These are phyloP conservation scores for Malassezia slooffiae DNA, from an alignment of 1,284 basidiomycete genomes.

Conservation along the genomic window DNA sequence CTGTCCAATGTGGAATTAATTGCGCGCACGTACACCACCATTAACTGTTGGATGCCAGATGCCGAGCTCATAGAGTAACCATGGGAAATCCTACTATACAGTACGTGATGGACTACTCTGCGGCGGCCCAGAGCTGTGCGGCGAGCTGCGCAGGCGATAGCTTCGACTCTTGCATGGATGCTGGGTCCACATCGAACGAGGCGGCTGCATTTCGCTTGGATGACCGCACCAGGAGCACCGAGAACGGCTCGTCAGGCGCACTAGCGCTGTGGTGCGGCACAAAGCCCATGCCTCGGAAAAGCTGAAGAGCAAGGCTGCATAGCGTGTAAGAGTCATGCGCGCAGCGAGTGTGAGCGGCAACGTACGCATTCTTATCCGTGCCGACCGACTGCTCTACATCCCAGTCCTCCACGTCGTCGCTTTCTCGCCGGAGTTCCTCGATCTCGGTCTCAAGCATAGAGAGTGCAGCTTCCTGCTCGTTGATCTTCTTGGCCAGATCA, in stretches of 20 bases:
- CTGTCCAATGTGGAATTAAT: background rate
- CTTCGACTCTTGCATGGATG: conserved; percentile 14
- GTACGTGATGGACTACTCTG: too few relatives aligned
- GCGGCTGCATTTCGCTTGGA: conserved; percentile 26
- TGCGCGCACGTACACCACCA: background rate
- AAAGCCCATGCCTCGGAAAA: conserved; percentile 31
- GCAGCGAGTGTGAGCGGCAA: background rate
- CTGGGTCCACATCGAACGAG: conserved; percentile 23
- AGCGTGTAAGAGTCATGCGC: too few relatives aligned
- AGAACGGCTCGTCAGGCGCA: conserved; percentile 11
- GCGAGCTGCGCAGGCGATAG: conserved; percentile 22
- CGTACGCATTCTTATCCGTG: conserved; percentile 32
- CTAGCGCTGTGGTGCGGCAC: conserved; percentile 17
- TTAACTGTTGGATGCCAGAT: too few relatives aligned
- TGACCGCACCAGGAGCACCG: conserved; percentile 24
- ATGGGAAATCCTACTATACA: too few relatives aligned
- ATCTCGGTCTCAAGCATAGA: conserved; percentile 25
- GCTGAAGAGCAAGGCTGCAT: conserved; percentile 22
- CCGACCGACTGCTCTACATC: conserved; percentile 27
- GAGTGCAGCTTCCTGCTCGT: conserved; percentile 28
- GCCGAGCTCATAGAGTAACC: too few relatives aligned
- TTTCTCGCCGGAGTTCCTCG: conserved; percentile 16
- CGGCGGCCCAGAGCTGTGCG: conserved; percentile 29
- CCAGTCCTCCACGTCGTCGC: conserved; percentile 24
- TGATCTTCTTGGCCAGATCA: conserved; percentile 33